Base-by-base conservation (phyloP, 2,329 filamentous ascomycete species). In the Alternaria viburni region DNA sequence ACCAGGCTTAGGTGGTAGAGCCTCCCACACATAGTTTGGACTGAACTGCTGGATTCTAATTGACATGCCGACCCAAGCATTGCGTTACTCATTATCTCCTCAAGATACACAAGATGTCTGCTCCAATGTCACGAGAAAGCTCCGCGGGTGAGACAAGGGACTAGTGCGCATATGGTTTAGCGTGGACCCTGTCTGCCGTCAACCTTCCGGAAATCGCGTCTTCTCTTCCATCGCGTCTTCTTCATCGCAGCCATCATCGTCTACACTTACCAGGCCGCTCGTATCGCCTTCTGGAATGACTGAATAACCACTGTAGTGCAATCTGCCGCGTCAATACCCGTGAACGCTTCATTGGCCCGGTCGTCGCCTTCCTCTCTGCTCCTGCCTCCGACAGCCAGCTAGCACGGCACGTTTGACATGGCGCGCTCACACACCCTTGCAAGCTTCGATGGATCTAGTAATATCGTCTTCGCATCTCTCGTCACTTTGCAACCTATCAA, bases 11-110 rank as follows among this genome's bases (percentile, higher is more conserved):
- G 7, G 8, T 3, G 15, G 0, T n/a, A 3, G 2, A n/a, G 8
- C 15, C 32, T 36, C 0, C 15, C 0, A 36, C 15, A 36, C 15
- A 36, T 9, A 36, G 15, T 1, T n/a, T 36, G 32, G 1, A 36
- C 7, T n/a, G 15, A 0, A 5, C 0, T 9, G 15, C 15, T 9
- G 1, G 8, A 36, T 36, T n/a, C 15, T 0, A 3, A 36, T 5
- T 36, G 32, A 36, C 7, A n/a, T 36, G 0, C 2, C 15, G 32
- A 36, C 32, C 8, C 15, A 36, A 36, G 9, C 8, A 36, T n/a
- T 9, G 15, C 32, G 32, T n/a, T 3, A 36, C 15, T 2, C 32
- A 9, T 36, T 10, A n/a, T 36, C 2, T n/a, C 15, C 8, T 36
- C 15, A n/a, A 36, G 15, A 36, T 9, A 9, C 15, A 36, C 15